A percentile compares a stretch with the other conserved stretches of the same genome.
Conservation (phyloP, 805 yeast species). For the Teunomyces pallodes region DNA sequence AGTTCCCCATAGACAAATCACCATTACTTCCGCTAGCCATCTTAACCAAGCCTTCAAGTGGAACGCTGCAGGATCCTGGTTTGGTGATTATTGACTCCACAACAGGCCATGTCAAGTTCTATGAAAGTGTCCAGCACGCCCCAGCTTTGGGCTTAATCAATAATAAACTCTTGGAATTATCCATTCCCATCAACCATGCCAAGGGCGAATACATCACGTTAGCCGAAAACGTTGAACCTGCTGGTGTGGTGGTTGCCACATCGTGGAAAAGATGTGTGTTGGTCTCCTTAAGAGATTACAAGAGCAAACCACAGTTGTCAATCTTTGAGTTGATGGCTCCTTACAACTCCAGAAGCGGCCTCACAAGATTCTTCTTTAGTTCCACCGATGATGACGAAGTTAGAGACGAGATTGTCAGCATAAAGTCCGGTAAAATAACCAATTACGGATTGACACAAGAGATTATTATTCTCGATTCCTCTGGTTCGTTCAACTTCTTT, state of each 20-base stretch:
- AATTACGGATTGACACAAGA: constrained; percentile 48
- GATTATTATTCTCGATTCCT: constrained; percentile 44
- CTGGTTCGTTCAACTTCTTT: constrained; percentile 37
- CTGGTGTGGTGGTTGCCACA: constrained; percentile 72
- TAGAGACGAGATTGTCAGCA: constrained; percentile 53
- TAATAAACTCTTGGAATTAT: constrained; percentile 42
- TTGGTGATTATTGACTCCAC: constrained; percentile 60
- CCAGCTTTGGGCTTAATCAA: constrained; percentile 60
- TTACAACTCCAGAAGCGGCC: constrained; percentile 1
- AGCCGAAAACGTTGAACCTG: constrained; percentile 64
- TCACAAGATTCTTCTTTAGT: constrained; percentile 7
- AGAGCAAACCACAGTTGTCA: constrained; percentile 56
- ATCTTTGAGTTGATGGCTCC: constrained; percentile 27
- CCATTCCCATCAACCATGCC: constrained; percentile 30
- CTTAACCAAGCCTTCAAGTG: constrained; percentile 56
- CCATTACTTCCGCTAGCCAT: constrained; percentile 49
- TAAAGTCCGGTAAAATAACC: constrained; percentile 51
- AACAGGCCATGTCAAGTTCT: constrained; percentile 61
- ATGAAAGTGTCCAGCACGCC: constrained; percentile 72
- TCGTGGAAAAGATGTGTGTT: constrained; percentile 64
- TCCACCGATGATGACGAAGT: constrained; percentile 10
- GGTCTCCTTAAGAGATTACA: constrained; percentile 61
- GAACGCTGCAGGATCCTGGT: constrained; percentile 59
- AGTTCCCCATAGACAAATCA: constrained; percentile 43
- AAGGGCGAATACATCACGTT: constrained; percentile 55